These are phyloP conservation scores for Candida boleticola DNA, from an alignment of 805 yeast species.

Conservation along the genomic window DNA sequence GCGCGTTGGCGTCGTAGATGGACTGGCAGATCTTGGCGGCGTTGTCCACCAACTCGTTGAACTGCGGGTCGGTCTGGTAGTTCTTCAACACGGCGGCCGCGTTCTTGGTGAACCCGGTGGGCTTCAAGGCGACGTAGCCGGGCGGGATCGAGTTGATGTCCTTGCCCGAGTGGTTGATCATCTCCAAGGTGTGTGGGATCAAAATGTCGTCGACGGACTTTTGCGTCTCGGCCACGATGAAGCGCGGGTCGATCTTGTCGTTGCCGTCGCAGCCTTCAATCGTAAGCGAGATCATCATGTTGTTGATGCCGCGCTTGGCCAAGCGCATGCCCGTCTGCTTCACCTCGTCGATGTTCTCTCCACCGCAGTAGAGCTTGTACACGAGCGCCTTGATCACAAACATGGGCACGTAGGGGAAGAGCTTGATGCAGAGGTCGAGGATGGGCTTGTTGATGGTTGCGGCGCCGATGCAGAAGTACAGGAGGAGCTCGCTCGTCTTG, in stretches of 20 bases:
- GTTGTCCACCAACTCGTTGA: conserved; percentile 60
- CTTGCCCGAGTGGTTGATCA: conserved; percentile 45
- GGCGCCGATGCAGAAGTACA: conserved; percentile 65
- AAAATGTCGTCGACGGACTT: conserved; percentile 65
- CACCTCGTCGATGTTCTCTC: conserved; percentile 72
- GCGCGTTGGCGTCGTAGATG: conserved; percentile 50
- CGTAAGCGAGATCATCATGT: conserved; percentile 93
- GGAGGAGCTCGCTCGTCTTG: conserved; percentile 53
- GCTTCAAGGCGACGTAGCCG: conserved; percentile 90
- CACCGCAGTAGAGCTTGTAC: conserved; percentile 87
- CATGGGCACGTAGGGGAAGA: conserved; percentile 76
- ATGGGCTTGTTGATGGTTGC: conserved; percentile 66
- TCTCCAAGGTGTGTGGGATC: conserved; percentile 65
- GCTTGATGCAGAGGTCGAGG: conserved; percentile 56
- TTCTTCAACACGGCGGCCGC: conserved; percentile 72
- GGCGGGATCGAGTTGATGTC: conserved; percentile 74
- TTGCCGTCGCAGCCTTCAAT: conserved; percentile 90
- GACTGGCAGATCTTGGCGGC: conserved; percentile 63
- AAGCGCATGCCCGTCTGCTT: conserved; percentile 66
- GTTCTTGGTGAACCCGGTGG: conserved; percentile 80
- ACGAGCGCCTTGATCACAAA: conserved; percentile 67
- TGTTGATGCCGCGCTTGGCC: conserved; percentile 72
- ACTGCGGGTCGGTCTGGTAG: conserved; percentile 55
- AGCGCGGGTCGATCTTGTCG: conserved; percentile 54
- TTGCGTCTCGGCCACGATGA: conserved; percentile 62